Conservation (phyloP, 2,329 filamentous ascomycete species). For the Harringtonia aguacate region DNA sequence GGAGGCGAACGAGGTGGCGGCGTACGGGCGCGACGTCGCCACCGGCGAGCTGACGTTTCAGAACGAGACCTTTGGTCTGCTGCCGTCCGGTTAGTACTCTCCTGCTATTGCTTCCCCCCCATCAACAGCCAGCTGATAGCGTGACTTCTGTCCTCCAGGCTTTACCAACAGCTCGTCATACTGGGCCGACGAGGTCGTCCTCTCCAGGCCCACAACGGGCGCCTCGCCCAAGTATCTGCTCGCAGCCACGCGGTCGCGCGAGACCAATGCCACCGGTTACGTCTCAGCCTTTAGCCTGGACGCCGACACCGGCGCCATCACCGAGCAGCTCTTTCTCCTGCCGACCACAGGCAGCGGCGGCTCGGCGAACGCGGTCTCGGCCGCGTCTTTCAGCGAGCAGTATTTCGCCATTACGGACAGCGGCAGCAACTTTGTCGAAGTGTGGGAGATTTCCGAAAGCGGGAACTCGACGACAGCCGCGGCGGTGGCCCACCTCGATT, state of each 20-base stretch:
- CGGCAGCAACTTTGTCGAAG: conserved; percentile 12
- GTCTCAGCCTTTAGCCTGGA: conserved; percentile 3
- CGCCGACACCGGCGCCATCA: conserved; percentile 4
- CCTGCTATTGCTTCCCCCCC: too few relatives aligned
- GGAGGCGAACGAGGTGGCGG: conserved; percentile 7
- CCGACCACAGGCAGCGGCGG: conserved; percentile 12
- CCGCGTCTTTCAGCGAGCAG: conserved; percentile 10
- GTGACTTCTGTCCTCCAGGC: too few relatives aligned
- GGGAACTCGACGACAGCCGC: conserved; percentile 5
- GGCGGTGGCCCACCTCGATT: conserved; percentile 10
- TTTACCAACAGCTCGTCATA: conserved; percentile 6
- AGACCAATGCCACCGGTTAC: conserved; percentile 7
- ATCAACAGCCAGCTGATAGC: too few relatives aligned
- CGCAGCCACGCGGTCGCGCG: conserved; percentile 10
- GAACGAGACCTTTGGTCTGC: conserved; percentile 6
- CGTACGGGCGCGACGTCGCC: conserved; percentile 4
- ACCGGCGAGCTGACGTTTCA: conserved; percentile 1
- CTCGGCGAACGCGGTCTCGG: conserved; percentile 11
- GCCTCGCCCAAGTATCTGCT: conserved; percentile 11
- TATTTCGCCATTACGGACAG: conserved; percentile 13
- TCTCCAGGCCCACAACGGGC: conserved; percentile 5
- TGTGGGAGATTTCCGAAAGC: conserved; percentile 12
- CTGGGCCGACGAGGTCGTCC: conserved; percentile 14
- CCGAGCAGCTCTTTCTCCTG: conserved; percentile 11
- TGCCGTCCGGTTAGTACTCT: conserved; percentile 4